Evolutionary conservation across 257 asterid species (phyloP).

Genomic region (Solanum stenotomum): DNA sequence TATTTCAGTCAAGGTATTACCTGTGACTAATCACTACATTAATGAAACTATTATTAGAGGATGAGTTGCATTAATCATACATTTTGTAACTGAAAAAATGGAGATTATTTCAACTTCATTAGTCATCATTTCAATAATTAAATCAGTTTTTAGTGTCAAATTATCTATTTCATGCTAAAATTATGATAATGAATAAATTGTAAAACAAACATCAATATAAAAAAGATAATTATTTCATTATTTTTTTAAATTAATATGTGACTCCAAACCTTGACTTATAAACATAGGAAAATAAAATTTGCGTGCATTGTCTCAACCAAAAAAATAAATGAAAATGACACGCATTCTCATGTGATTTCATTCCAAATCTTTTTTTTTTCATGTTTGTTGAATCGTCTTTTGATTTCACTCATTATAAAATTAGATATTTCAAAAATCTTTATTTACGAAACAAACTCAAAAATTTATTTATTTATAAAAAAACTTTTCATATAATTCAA

Average conservation of each 20-base stretch:
- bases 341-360: neutral
- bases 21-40: neutral
- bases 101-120: neutral
- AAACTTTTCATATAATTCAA: neutral
- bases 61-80: neutral
- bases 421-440: neutral
- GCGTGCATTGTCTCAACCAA: neutral
- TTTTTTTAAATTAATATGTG: neutral
- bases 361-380: neutral
- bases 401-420: neutral
- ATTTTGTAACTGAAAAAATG: neutral
- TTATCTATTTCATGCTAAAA: neutral
- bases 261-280: neutral
- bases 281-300: neutral
- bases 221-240: neutral
- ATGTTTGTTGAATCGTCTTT: neutral
- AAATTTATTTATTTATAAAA: neutral
- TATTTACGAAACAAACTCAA: neutral
- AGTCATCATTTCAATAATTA: neutral
- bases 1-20: neutral
- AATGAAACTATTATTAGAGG: neutral
- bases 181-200: neutral
- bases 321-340: neutral
- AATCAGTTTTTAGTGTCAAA: neutral
- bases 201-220: neutral